phyloP scores from a whole-genome alignment of 2,329 filamentous ascomycete genomes.

The Plectosphaerella cucumerina region DNA sequence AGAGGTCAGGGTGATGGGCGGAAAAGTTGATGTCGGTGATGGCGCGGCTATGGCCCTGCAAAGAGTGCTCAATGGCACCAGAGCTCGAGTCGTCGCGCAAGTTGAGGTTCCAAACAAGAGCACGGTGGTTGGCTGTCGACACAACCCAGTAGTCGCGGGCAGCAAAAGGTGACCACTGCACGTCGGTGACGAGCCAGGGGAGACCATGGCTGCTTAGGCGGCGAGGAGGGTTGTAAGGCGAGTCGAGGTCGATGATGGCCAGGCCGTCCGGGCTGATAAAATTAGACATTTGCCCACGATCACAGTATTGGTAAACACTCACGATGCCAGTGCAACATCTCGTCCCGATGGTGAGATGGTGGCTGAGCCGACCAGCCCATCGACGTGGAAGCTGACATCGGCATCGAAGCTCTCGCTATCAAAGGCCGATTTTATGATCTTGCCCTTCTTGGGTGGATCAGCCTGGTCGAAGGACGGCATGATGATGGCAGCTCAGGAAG shows the following conservation, averaged over 20 bases:
- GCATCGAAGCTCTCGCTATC: constrained; percentile 86
- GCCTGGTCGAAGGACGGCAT: constrained; percentile 48
- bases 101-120: constrained; percentile 88
- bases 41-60: constrained; percentile 77
- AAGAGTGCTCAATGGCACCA: constrained; percentile 76
- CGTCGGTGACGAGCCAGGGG: constrained; percentile 93
- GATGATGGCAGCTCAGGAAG: constrained; percentile 11
- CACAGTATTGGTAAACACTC: constrained; percentile 21
- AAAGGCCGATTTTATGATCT: constrained; percentile 63
- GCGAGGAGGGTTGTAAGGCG: constrained; percentile 79
- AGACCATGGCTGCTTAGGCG: constrained; percentile 77
- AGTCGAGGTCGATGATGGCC: constrained; percentile 88
- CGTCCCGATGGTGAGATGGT: constrained; percentile 89
- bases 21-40: constrained; percentile 98
- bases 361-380: constrained; percentile 78
- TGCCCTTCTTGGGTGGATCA: constrained; percentile 50
- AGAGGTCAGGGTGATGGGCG: constrained; percentile 81
- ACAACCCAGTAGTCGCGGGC: constrained; percentile 88
- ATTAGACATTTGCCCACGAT: not conserved
- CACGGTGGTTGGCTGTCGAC: constrained; percentile 91
- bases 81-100: constrained; percentile 67
- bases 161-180: constrained; percentile 95
- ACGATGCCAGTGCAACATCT: constrained; percentile 85
- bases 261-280: constrained; percentile 68
- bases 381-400: constrained; percentile 79